phyloP scores from a whole-genome alignment of 2,329 filamentous ascomycete species.

The Xylariaceae sp. region DNA sequence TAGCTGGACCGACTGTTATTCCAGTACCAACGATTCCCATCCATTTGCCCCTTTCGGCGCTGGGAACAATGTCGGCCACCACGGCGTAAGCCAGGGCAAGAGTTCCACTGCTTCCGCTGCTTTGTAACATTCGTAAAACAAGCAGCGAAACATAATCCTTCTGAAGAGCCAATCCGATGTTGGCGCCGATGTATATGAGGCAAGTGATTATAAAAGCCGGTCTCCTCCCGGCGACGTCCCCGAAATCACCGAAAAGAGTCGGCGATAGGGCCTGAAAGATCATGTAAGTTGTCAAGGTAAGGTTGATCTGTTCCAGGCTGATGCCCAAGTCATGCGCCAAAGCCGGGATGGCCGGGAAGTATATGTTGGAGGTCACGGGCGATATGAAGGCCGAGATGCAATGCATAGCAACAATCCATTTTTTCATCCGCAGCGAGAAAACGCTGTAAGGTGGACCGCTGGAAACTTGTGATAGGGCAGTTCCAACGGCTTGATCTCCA shows the following conservation, averaged over 20 bases:
- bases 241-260: conserved; percentile 56
- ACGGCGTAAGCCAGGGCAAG: conserved; percentile 67
- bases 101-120: conserved; percentile 60
- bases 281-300: conserved; percentile 56
- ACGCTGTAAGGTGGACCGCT: conserved; percentile 39
- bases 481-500: conserved; percentile 29
- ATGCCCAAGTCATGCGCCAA: conserved; percentile 38
- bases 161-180: conserved; percentile 55
- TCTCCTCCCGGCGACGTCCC: conserved; percentile 55
- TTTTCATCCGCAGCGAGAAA: conserved; percentile 40
- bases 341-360: conserved; percentile 41
- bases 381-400: conserved; percentile 50
- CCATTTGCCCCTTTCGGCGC: conserved; percentile 65
- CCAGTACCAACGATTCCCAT: conserved; percentile 62
- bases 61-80: conserved; percentile 65
- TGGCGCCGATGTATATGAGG: conserved; percentile 52
- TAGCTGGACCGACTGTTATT: conserved; percentile 49
- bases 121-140: conserved; percentile 58
- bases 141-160: conserved; percentile 53
- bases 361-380: conserved; percentile 56
- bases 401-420: conserved; percentile 50
- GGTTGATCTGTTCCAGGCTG: conserved; percentile 39
- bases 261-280: conserved; percentile 59
- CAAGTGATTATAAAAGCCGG: conserved; percentile 57
- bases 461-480: conserved; percentile 31